Conservation (phyloP, 164 flowering plant species). For the Tetrastigma voinierianum region DNA sequence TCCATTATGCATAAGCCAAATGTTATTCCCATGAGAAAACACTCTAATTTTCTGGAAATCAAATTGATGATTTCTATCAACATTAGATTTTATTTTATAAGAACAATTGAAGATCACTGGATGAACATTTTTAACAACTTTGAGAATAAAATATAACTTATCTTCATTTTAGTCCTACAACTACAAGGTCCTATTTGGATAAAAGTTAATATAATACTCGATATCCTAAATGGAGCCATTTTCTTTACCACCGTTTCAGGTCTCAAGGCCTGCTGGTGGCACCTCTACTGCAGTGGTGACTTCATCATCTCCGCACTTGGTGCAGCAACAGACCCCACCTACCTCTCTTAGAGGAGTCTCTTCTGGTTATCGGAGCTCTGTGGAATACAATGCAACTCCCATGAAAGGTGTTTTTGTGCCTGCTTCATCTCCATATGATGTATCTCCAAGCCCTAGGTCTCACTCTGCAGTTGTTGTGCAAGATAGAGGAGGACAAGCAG, state of each 20-base stretch:
- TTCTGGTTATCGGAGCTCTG: constrained; percentile 44
- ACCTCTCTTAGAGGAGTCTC: constrained; percentile 55
- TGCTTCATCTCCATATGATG: constrained; percentile 48
- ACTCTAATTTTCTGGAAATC: too few species aligned
- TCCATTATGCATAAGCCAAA: too few species aligned
- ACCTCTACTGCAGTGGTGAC: constrained; percentile 30
- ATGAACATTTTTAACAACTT: too few species aligned
- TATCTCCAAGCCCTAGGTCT: constrained; percentile 34
- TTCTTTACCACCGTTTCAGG: constrained; percentile 38
- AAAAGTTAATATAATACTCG: too few species aligned
- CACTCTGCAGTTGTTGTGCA: constrained; percentile 45
- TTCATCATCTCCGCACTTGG: constrained; percentile 42
- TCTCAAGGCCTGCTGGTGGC: constrained; percentile 41
- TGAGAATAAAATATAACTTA: too few species aligned
- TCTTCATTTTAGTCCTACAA: too few species aligned
- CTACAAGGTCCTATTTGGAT: too few species aligned
- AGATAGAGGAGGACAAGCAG: constrained; percentile 43
- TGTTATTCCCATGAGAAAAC: too few species aligned
- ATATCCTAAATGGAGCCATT: neutral
- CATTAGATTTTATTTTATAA: too few species aligned
- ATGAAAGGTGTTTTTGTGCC: constrained; percentile 59
- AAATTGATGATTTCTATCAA: too few species aligned
- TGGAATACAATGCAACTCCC: constrained; percentile 46
- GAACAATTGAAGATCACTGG: too few species aligned
- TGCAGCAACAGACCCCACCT: constrained; percentile 50